Evolutionary conservation across 2,329 filamentous ascomycete genomes (phyloP), one percentile per base, ranked within the genome.

Genomic region (Ustulina deusta): DNA sequence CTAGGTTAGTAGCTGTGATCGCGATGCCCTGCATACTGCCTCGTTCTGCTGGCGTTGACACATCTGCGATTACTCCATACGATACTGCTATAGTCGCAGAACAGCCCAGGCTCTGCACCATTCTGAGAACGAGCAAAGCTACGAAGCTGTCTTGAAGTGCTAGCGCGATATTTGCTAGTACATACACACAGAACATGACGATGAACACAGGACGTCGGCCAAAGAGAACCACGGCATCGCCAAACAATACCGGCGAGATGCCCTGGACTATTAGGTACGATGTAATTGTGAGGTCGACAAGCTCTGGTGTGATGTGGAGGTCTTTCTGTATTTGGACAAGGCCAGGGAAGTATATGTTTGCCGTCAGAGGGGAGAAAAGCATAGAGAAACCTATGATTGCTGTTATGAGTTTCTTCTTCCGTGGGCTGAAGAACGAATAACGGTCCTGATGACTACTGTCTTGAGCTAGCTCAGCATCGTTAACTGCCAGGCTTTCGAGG

Each of bases 131-230:
- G 11, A 72, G 52, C 3, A 71, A 56, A 0, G 62, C 65, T 2
- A 60, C 54, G 34, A 61, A 73, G 20, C 48, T 58, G 11, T 67
- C 55, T 29, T 69, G 63, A 6, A 71, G 22, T 1, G 68, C 69
- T 0, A 74, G 46, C 3, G 66, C 72, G 27, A 74, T 63, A 13
- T 80, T 81, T 11, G 79, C 79, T 1, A 64, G 73, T 6, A 79
- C 58, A 32, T 79, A 82, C 9, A 81, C 74, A 2, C 73, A 51
- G 46, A 82, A 81, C 7, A 74, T 76, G 36, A 81, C 61, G 0
- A 83, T 72, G 54, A 80, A 83, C 1, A 79, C 80, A 0, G 80
- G 81, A 3, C 81, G 78, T 10, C 81, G 77, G 1, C 82, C 81
- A 13, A 74, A 68, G 6, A 66, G 74, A 63, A 84, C 82, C 0